Evolutionary conservation across 768 basidiomycete species (phyloP).

Genomic region (Sarcomyxa edulis): DNA sequence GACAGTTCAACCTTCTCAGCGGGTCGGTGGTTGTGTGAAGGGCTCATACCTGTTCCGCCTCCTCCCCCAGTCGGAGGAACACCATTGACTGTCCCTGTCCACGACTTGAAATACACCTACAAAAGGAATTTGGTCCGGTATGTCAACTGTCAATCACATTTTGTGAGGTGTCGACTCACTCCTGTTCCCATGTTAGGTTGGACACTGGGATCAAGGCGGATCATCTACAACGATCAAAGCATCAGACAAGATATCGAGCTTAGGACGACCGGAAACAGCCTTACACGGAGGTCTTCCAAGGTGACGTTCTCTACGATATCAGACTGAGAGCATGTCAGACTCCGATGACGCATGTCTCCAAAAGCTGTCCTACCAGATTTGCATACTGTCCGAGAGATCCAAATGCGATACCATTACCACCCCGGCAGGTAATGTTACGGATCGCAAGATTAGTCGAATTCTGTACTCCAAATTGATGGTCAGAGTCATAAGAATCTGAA

Average conservation of each 20-base stretch:
- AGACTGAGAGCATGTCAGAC: constrained; percentile 24
- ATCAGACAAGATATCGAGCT: neutral
- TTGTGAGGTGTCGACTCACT: constrained; percentile 22
- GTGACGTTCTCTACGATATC: constrained; percentile 50
- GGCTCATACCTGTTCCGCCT: constrained; percentile 37
- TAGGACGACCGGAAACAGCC: neutral
- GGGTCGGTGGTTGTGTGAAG: neutral
- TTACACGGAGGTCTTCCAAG: constrained; percentile 42
- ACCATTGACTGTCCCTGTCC: constrained; percentile 46
- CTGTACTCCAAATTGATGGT: too few relatives aligned
- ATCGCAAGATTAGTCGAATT: constrained; percentile 50
- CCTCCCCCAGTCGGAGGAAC: constrained; percentile 53
- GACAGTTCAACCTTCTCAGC: neutral
- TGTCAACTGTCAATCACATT: too few relatives aligned
- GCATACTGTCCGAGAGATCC: constrained; percentile 56
- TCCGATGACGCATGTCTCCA: neutral
- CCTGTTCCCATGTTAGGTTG: constrained; percentile 56
- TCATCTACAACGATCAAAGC: constrained; percentile 25
- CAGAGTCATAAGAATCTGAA: neutral
- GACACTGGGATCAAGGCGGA: constrained; percentile 38
- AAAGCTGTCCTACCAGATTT: constrained; percentile 31
- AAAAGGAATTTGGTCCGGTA: too few relatives aligned
- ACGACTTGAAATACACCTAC: constrained; percentile 54
- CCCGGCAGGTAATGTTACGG: constrained; percentile 45
- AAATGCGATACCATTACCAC: constrained; percentile 58